Percentiles rank a stretch among this genome's conserved stretches.
phyloP scores from a whole-genome alignment of 495 filamentous ascomycete species.

The Cairneyella variabilis region DNA sequence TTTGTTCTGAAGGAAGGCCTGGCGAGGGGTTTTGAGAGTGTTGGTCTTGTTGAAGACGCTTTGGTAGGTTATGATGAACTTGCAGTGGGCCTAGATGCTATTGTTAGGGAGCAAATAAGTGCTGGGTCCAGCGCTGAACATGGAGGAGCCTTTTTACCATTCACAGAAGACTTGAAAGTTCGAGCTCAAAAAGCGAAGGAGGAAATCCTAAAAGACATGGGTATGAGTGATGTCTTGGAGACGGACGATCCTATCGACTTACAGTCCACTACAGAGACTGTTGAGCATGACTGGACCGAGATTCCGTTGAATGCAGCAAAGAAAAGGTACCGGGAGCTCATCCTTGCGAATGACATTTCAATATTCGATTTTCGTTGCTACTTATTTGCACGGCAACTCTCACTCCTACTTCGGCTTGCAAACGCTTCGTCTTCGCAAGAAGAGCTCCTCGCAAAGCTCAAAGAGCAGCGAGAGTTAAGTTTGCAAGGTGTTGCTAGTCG shows the following conservation, averaged over 20 bases:
- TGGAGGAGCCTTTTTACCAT: conserved; percentile 60
- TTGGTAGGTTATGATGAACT: conserved; percentile 91
- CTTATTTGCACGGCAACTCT: conserved; percentile 85
- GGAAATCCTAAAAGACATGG: conserved; percentile 25
- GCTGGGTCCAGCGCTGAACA: conserved; percentile 52
- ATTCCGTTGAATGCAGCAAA: conserved; percentile 68
- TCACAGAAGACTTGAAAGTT: conserved; percentile 67
- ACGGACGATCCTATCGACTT: conserved; percentile 46
- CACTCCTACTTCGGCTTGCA: conserved; percentile 76
- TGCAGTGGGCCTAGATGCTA: conserved; percentile 74
- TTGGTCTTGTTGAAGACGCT: conserved; percentile 93
- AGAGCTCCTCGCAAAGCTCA: conserved; percentile 53
- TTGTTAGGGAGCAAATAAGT: conserved; percentile 68
- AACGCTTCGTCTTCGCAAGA: conserved; percentile 58
- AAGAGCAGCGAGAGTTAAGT: conserved; percentile 50
- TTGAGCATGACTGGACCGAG: conserved; percentile 34
- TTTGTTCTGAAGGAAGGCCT: conserved; percentile 96
- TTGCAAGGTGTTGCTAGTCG: conserved; percentile 48
- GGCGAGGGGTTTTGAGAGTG: conserved; percentile 90
- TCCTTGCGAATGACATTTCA: conserved; percentile 94
- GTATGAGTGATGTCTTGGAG: conserved; percentile 21
- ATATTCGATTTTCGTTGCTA: conserved; percentile 95
- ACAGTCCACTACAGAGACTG: conserved; percentile 31
- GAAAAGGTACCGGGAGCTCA: conserved; percentile 87
- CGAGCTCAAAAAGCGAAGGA: conserved; percentile 46